phyloP scores from a whole-genome alignment of 2,329 filamentous ascomycete genomes.

The Clarireedia homoeocarpa region DNA sequence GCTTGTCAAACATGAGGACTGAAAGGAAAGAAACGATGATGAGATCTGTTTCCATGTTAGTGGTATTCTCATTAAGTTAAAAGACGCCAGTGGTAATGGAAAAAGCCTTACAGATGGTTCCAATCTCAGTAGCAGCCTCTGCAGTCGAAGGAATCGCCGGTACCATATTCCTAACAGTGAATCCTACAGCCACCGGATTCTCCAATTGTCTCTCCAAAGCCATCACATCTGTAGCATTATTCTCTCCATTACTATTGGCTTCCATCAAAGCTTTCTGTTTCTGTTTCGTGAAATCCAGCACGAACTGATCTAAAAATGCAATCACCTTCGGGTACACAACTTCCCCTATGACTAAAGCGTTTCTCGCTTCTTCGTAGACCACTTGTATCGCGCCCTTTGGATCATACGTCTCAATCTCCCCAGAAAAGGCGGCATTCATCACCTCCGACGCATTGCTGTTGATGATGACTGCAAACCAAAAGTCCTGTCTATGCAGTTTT shows the following conservation, averaged over 20 bases:
- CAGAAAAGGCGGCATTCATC: conserved; percentile 15
- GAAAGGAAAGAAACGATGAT: conserved; percentile 19
- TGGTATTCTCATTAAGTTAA: not conserved
- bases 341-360: conserved; percentile 12
- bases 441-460: conserved; percentile 15
- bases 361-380: conserved; percentile 16
- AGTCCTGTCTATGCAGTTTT: conserved; percentile 13
- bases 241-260: not conserved
- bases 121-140: conserved; percentile 18
- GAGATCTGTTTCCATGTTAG: conserved; percentile 6
- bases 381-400: conserved; percentile 11
- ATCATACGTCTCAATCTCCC: conserved; percentile 11
- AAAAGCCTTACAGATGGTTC: conserved; percentile 15
- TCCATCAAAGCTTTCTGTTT: conserved; percentile 12
- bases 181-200: conserved; percentile 10
- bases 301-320: conserved; percentile 12
- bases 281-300: conserved; percentile 12
- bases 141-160: conserved; percentile 13
- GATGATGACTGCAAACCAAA: conserved; percentile 15
- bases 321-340: conserved; percentile 10
- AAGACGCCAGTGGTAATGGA: no score
- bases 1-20: conserved; percentile 15
- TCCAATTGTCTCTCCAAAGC: conserved; percentile 13
- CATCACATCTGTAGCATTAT: conserved; percentile 6
- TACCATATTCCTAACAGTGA: conserved; percentile 12